A percentile compares a stretch with the other conserved stretches of the same genome.
Evolutionary conservation across 345 rosid genomes (phyloP).

Genomic region (Arabis hirsuta): DNA sequence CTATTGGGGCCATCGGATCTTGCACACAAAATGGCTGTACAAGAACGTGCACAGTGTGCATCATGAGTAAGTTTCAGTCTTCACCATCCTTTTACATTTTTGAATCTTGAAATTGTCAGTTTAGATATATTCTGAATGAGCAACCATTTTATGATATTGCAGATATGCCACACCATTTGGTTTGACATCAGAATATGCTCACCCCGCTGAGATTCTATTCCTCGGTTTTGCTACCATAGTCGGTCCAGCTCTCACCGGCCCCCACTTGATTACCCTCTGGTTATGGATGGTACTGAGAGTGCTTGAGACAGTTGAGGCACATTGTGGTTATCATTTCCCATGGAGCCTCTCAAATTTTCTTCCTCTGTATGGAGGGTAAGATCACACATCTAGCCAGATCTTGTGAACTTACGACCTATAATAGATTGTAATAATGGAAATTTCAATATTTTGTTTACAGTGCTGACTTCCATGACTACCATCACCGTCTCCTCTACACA

Average conservation of each 20-base stretch:
- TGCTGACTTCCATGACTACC: constrained; percentile 98
- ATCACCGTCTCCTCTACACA: constrained; percentile 93
- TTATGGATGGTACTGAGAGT: constrained; percentile 97
- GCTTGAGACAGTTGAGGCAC: constrained; percentile 98
- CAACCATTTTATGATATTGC: constrained; percentile 28
- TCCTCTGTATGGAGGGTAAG: constrained; percentile 97
- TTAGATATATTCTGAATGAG: background rate
- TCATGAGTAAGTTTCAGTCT: constrained; percentile 78
- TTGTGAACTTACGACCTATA: background rate
- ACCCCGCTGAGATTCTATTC: constrained; percentile 96
- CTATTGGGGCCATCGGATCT: constrained; percentile 96
- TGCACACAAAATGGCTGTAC: constrained; percentile 95
- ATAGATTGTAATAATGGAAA: background rate
- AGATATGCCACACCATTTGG: constrained; percentile 99
- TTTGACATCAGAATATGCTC: constrained; percentile 98
- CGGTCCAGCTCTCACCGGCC: constrained; percentile 98
- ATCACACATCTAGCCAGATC: constrained; percentile 7
- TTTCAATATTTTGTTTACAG: constrained; percentile 44
- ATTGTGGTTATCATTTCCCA: constrained; percentile 98
- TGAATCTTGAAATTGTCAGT: background rate
- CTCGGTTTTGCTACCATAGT: constrained; percentile 96
- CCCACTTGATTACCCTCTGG: constrained; percentile 93
- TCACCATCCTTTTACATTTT: background rate
- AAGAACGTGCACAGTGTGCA: constrained; percentile 98
- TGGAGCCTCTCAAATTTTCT: constrained; percentile 97